Conservation (phyloP, 345 rosid species). For the Kandelia obovata region DNA sequence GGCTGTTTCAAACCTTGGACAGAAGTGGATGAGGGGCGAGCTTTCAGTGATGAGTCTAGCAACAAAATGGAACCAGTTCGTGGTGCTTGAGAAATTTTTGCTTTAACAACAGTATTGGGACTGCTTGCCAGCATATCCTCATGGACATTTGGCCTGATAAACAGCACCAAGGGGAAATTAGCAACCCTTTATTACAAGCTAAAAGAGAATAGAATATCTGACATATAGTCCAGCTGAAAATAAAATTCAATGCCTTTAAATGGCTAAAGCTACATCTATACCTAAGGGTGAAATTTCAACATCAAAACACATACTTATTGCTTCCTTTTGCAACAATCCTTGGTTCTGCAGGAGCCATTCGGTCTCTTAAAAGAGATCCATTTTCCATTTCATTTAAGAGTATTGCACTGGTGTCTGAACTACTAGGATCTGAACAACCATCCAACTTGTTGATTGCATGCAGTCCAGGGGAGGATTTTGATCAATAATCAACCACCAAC, state of each 20-base stretch:
- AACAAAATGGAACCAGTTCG: constrained; percentile 62
- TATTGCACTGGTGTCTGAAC: constrained; percentile 52
- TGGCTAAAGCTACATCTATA: not conserved
- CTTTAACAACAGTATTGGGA: constrained; percentile 55
- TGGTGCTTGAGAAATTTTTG: constrained; percentile 62
- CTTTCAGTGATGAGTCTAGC: constrained; percentile 65
- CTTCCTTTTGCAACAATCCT: constrained; percentile 56
- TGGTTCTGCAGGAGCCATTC: constrained; percentile 46
- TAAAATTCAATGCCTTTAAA: not conserved
- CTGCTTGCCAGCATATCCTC: constrained; percentile 50
- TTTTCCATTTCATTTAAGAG: constrained; percentile 61
- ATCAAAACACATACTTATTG: constrained; percentile 52
- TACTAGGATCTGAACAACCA: constrained; percentile 53
- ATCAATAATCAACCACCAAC: constrained; percentile 12
- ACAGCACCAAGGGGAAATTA: constrained; percentile 19
- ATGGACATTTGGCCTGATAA: constrained; percentile 55
- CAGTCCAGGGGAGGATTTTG: constrained; percentile 59
- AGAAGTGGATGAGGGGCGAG: constrained; percentile 48
- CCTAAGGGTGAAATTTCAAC: constrained; percentile 10
- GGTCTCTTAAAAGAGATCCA: constrained; percentile 51
- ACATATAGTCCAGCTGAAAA: constrained; percentile 4
- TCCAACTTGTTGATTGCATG: constrained; percentile 60
- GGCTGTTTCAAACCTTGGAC: constrained; percentile 57
- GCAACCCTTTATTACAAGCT: constrained; percentile 7
- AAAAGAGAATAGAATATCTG: constrained; percentile 1